Conservation (phyloP, 805 yeast species). For the Wickerhamomyces bovis region DNA sequence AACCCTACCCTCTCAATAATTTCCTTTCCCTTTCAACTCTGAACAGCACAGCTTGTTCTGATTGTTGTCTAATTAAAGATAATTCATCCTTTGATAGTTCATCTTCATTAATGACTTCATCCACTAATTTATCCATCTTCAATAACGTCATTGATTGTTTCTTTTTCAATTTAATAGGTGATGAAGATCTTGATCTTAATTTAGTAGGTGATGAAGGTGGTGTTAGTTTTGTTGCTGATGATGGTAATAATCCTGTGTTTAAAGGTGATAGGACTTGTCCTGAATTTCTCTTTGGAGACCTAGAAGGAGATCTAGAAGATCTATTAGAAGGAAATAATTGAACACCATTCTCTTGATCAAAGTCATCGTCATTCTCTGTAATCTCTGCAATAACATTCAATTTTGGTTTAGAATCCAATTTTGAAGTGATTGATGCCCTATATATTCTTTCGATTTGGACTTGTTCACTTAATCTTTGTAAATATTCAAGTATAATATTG, state of each 20-base stretch:
- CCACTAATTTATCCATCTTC: conserved; percentile 21
- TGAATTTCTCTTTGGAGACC: conserved; percentile 14
- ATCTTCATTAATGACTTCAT: conserved; percentile 5
- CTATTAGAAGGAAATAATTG: conserved; percentile 16
- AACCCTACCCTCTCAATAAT: conserved; percentile 6
- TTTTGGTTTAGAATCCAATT: conserved; percentile 10
- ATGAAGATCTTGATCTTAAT: conserved; percentile 13
- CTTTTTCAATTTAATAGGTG: conserved; percentile 23
- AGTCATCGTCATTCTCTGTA: conserved; percentile 1
- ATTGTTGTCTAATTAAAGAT: conserved; percentile 10
- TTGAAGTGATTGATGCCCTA: conserved; percentile 33
- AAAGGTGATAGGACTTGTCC: conserved; percentile 3
- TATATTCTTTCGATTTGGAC: conserved; percentile 64
- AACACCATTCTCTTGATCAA: conserved; percentile 12
- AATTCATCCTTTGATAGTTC: conserved; percentile 19
- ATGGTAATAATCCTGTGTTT: too few species aligned
- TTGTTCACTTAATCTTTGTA: conserved; percentile 47
- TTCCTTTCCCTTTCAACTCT: conserved; percentile 24
- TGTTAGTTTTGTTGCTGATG: conserved; percentile 6
- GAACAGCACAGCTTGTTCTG: conserved; percentile 22
- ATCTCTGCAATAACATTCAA: conserved; percentile 1
- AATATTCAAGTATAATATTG: conserved; percentile 40
- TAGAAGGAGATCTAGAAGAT: conserved; percentile 14
- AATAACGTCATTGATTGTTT: conserved; percentile 22
- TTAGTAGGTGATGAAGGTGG: conserved; percentile 1